phyloP scores from a whole-genome alignment of 306 rosid species.

The Lathyrus tuberosus region DNA sequence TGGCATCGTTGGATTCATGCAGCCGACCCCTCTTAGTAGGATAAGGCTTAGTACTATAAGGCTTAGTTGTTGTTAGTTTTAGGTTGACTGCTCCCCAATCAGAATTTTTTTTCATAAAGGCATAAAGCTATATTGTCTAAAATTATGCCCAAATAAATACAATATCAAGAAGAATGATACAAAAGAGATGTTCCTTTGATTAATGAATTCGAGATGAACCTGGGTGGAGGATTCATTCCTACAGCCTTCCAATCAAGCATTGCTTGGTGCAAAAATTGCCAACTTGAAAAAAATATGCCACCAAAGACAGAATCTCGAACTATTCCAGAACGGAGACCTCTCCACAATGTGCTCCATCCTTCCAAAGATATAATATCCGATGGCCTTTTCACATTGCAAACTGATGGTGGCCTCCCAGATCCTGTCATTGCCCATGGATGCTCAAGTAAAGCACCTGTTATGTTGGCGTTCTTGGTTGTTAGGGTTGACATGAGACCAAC shows the following conservation, averaged over 20 bases:
- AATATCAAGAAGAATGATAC: conserved; percentile 25
- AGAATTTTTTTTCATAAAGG: not conserved
- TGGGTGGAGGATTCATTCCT: conserved; percentile 82
- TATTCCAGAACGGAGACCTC: conserved; percentile 80
- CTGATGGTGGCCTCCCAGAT: conserved; percentile 81
- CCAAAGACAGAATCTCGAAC: conserved; percentile 85
- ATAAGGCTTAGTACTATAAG: no score
- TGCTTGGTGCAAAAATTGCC: conserved; percentile 84
- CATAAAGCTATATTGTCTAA: conserved; percentile 16
- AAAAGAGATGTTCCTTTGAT: conserved; percentile 15
- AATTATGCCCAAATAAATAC: conserved; percentile 2
- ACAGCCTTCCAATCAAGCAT: conserved; percentile 89
- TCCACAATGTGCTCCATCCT: conserved; percentile 87
- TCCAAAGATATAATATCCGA: conserved; percentile 70
- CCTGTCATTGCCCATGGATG: conserved; percentile 98
- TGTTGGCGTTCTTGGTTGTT: conserved; percentile 63
- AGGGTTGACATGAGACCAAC: conserved; percentile 76
- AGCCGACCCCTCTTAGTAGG: no score
- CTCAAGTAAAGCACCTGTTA: conserved; percentile 64
- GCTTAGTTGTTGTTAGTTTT: not conserved
- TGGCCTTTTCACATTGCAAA: conserved; percentile 61
- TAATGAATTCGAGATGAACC: conserved; percentile 54
- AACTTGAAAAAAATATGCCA: conserved; percentile 79
- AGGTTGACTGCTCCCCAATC: conserved; percentile 29
- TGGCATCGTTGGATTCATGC: no score